Percentiles rank a stretch among this genome's conserved stretches.
These are phyloP conservation scores for Aureobasidium lini DNA, from an alignment of 2,329 filamentous ascomycete genomes.

Conservation along the genomic window DNA sequence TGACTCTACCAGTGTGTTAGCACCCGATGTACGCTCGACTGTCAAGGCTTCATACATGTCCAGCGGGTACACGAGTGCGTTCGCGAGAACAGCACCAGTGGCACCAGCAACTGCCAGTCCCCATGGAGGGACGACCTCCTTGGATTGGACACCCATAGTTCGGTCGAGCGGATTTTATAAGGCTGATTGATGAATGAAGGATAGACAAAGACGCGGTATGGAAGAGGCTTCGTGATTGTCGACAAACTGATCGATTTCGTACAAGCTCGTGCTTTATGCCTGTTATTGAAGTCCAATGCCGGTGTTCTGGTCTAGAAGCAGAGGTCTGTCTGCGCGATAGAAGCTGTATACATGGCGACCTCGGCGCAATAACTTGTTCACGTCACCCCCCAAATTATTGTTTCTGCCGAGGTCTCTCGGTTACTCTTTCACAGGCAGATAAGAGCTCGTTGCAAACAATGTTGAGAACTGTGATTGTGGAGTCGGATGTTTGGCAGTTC, in stretches of 20 bases:
- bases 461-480: not conserved
- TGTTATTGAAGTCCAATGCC: not conserved
- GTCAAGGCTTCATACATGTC: conserved; percentile 65
- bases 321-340: not conserved
- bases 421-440: conserved; percentile 1
- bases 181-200: not conserved
- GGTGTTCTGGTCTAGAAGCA: not conserved
- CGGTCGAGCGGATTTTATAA: not conserved
- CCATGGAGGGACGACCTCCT: conserved; percentile 78
- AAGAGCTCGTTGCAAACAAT: not conserved
- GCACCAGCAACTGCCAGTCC: conserved; percentile 87
- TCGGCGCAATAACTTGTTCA: not conserved
- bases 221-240: not conserved
- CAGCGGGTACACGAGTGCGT: conserved; percentile 89
- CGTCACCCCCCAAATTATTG: conserved; percentile 6
- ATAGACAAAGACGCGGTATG: not conserved
- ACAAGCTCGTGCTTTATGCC: no score
- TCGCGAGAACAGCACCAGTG: conserved; percentile 86
- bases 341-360: not conserved
- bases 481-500: no score
- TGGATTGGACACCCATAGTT: conserved; percentile 51
- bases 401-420: conserved; percentile 8
- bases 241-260: not conserved
- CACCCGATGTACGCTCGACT: not conserved
- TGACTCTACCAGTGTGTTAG: conserved; percentile 57